Conservation (phyloP, 768 basidiomycete species). For the Russula ochroleuca region DNA sequence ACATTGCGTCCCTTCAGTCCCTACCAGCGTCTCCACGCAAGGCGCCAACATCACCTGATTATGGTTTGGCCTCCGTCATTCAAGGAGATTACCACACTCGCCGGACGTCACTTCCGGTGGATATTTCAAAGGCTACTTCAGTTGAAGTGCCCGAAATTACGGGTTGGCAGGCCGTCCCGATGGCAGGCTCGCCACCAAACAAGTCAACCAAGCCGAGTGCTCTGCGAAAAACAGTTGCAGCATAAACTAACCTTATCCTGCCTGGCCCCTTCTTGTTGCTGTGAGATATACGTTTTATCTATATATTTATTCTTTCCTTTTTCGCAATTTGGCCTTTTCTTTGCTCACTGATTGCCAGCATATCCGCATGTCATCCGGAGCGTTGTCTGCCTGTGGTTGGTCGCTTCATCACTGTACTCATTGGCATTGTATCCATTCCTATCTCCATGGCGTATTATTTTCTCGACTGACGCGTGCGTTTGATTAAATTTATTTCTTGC, state of each 20-base stretch:
- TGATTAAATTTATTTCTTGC: conserved; percentile 29
- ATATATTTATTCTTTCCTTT: conserved; percentile 26
- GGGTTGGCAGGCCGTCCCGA: conserved; percentile 37
- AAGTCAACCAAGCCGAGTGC: conserved; percentile 30
- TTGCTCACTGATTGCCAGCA: conserved; percentile 24
- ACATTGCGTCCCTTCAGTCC: conserved; percentile 52
- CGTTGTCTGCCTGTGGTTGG: conserved; percentile 25
- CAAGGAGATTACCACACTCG: conserved; percentile 32
- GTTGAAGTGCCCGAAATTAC: conserved; percentile 34
- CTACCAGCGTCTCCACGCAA: conserved; percentile 33
- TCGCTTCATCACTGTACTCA: conserved; percentile 29
- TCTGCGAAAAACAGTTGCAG: conserved; percentile 30
- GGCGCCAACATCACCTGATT: conserved; percentile 31
- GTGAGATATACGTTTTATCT: conserved; percentile 28
- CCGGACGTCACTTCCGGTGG: conserved; percentile 30
- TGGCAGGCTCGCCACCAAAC: conserved; percentile 31
- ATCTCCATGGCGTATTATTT: conserved; percentile 28
- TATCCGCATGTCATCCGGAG: conserved; percentile 26
- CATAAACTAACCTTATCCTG: conserved; percentile 19
- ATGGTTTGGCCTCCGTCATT: conserved; percentile 3
- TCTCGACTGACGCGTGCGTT: conserved; percentile 11
- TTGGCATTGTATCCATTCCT: conserved; percentile 29
- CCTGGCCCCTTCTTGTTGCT: conserved; percentile 20
- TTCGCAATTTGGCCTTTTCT: conserved; percentile 25
- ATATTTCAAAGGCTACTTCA: conserved; percentile 12